Percentiles rank a stretch among this genome's conserved stretches.
These are phyloP conservation scores for Xylariaceae sp. DNA, from an alignment of 2,329 filamentous ascomycete genomes.

Conservation along the genomic window DNA sequence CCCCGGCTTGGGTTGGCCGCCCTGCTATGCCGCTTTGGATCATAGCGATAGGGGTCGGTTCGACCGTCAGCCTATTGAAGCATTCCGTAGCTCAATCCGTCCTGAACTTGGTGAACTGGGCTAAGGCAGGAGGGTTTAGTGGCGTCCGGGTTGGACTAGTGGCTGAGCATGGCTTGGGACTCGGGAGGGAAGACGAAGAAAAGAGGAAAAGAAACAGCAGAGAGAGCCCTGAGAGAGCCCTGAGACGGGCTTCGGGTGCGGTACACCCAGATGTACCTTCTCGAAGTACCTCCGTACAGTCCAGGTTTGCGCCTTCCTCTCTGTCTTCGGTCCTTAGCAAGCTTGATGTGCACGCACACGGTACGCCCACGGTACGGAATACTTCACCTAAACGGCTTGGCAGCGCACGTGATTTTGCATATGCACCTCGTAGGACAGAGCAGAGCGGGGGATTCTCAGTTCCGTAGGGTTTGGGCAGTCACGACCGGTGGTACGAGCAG, in stretches of 20 bases:
- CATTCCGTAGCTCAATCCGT: too few relatives aligned
- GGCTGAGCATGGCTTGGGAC: neutral
- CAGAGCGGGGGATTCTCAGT: too few relatives aligned
- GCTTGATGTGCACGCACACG: too few relatives aligned
- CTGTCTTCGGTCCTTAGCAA: too few relatives aligned
- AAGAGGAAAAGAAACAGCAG: neutral
- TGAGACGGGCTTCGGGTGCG: neutral
- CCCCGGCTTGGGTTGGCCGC: too few relatives aligned
- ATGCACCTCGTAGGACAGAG: neutral
- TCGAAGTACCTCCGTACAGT: neutral
- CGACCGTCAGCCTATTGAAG: neutral
- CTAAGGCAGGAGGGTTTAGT: neutral
- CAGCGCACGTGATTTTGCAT: neutral
- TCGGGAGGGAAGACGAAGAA: too few relatives aligned
- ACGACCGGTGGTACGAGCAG: neutral
- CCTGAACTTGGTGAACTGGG: too few relatives aligned
- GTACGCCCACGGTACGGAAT: neutral
- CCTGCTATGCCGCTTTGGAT: too few relatives aligned
- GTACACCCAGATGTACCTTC: neutral
- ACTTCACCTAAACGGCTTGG: neutral
- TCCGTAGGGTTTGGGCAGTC: too few relatives aligned
- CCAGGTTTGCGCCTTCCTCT: too few relatives aligned
- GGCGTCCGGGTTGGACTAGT: neutral
- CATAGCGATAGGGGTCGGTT: neutral
- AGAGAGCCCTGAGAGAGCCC: neutral